These are phyloP conservation scores for Cardiosporidium cionae DNA, from an alignment of 169 alveolate species.

Conservation along the genomic window DNA sequence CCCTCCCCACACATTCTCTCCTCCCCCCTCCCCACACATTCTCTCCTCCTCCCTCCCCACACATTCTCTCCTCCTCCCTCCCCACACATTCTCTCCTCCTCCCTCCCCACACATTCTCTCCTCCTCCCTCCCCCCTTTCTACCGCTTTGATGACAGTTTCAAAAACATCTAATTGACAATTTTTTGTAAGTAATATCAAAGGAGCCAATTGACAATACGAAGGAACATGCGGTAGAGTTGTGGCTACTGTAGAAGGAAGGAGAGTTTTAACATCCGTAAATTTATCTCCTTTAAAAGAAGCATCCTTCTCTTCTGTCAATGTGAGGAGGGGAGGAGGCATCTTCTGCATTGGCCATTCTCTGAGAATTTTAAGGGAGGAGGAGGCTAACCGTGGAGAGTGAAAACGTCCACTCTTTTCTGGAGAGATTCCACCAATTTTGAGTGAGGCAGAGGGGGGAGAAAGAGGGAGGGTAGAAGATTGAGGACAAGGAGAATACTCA, in stretches of 20 bases:
- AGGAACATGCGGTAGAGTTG: conserved; percentile 8
- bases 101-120: too few species aligned
- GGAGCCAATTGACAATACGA: conserved; percentile 36
- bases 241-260: conserved; percentile 1
- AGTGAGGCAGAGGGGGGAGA: too few species aligned
- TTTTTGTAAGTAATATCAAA: conserved; percentile 5
- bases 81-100: too few species aligned
- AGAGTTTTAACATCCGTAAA: neutral
- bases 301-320: neutral
- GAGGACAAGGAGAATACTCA: too few species aligned
- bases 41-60: too few species aligned
- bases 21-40: too few species aligned
- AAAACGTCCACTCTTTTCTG: neutral
- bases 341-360: neutral
- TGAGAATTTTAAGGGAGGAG: neutral
- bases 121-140: too few species aligned
- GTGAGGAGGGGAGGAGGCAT: neutral
- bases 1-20: too few species aligned
- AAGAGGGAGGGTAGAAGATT: too few species aligned
- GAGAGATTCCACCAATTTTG: too few species aligned
- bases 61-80: too few species aligned
- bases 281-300: neutral
- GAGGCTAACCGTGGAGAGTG: neutral
- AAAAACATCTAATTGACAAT: conserved; percentile 6
- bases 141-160: conserved; percentile 19